Evolutionary conservation across 495 filamentous ascomycete genomes (phyloP).

Genomic region (Aspergillus cavernicola): DNA sequence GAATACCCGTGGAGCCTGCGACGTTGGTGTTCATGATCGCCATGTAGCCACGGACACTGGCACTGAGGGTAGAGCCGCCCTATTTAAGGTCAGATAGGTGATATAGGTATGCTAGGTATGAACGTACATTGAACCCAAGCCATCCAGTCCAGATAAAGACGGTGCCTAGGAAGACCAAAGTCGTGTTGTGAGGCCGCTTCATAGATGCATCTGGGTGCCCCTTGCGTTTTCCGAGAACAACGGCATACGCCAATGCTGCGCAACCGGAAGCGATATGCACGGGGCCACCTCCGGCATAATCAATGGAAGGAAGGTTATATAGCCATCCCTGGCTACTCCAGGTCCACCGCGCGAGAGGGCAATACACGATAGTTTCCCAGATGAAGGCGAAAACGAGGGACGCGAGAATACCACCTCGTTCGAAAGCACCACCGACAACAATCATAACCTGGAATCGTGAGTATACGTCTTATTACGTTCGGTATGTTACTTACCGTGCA

Average conservation of each 20-base stretch:
- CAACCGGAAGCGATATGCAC: slow-evolving; percentile 56
- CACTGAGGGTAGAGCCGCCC: slow-evolving; percentile 57
- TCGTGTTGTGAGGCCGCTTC: slow-evolving; percentile 52
- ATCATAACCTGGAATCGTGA: slow-evolving; percentile 39
- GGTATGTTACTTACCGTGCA: slow-evolving; percentile 40
- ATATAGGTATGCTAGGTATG: neutral
- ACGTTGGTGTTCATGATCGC: slow-evolving; percentile 62
- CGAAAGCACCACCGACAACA: slow-evolving; percentile 51
- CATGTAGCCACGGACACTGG: slow-evolving; percentile 52
- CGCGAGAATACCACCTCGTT: slow-evolving; percentile 52
- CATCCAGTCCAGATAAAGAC: slow-evolving; percentile 58
- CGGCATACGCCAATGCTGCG: slow-evolving; percentile 52
- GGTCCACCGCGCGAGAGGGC: slow-evolving; percentile 57
- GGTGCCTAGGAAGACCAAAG: slow-evolving; percentile 55
- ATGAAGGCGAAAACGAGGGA: slow-evolving; percentile 54
- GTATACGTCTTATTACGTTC: neutral
- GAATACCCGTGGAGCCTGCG: slow-evolving; percentile 51
- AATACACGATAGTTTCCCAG: slow-evolving; percentile 60
- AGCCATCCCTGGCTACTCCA: slow-evolving; percentile 59
- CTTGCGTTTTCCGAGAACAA: slow-evolving; percentile 53
- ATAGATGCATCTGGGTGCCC: slow-evolving; percentile 38
- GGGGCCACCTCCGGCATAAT: slow-evolving; percentile 55
- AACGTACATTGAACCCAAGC: slow-evolving; percentile 55
- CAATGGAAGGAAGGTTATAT: slow-evolving; percentile 50
- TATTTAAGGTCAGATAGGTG: slow-evolving; percentile 11